Base-by-base conservation (phyloP, 2,329 filamentous ascomycete species). In the Biscogniauxia sp. region DNA sequence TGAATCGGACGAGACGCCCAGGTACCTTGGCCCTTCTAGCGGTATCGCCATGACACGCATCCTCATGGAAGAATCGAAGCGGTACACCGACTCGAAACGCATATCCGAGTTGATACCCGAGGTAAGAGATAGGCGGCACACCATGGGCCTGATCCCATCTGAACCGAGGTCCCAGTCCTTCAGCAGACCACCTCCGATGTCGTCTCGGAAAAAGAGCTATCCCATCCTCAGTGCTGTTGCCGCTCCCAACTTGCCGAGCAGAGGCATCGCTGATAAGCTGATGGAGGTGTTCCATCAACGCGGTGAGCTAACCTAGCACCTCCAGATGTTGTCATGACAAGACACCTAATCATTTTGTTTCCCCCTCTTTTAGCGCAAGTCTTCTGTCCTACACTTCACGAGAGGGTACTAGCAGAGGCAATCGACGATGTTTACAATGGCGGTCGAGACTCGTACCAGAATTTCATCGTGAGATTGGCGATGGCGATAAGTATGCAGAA, bases 401-500 rank as follows among this genome's bases (percentile, higher is more conserved):
- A 98, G 73, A 88, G 87, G 20, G 85, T 87, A 11, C 91, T 98
- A 64, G 83, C 85, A 25, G 80, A 84, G 63, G 91, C 96, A 63
- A 80, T 97, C 37, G 85, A 96, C 59, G 88, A 89, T 28, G 92
- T 97, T 3, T 96, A 94, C 72, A 82, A 84, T 63, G 90, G 90
- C 55, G 89, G 88, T 58, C 82, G 78, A 5, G 91, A 96, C 68
- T 83, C 92, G 0, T 94, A 93, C 73, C 88, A 93, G 72, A 93
- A 95, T 69, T 98, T 97, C 70, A 85, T 94, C 52, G 79, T 96
- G 55, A 88, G 92, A 60, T 93, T 98, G 86, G 92, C 97, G 57
- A 88, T 98, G 71, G 94, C 95, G 28, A 96, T 97, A 70, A 94
- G 92, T 73, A 85, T 98, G 76, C 94, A 98, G 76, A 97, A 96